Base-by-base conservation (phyloP, 345 rosid genomes). In the Carallia pectinifolia region DNA sequence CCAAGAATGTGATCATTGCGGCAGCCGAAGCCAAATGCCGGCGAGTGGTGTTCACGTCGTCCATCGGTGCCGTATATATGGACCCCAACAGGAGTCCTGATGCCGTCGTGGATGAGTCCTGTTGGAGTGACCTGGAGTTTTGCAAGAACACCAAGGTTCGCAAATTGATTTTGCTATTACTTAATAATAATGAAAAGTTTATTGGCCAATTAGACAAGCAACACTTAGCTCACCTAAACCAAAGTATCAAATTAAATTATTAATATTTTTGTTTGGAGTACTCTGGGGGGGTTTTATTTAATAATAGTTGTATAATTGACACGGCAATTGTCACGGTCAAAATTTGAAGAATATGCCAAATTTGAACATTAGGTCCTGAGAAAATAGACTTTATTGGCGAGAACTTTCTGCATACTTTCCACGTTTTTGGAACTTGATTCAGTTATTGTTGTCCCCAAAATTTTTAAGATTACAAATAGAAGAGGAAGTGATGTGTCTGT, bases 101-200 rank as follows among this genome's bases (percentile, higher is more conserved):
- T 47, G 80, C 70, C 8, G 81, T 88, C 8, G 92, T 95, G 4
- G 99, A 95, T 44, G 99, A 95, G 74, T 89, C 88, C 4, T 92
- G 98, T 61, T 92, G 99, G 98, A 95, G 99, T 69, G 98, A 95
- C 68, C 97, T 90, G 7, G 99, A 92, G 29, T 95, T 83, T 54
- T 95, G 99, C 91, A 92, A 92, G 82, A 90, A 84, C 73, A 95
- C 98, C 2, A 95, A 85, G 96, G 99, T 89, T 4, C 17, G 3
- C 34, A 56, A 27, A 8, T 56, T 19, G 31, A 27, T 13, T 27
- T 56, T 27, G 60, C 34, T 27, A 13, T 56, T 15, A 27, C 6
- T 56, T 56, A 23, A 19, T 54, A 23, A 7, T 12, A 1, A 19
- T 23, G 23, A 5, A 6, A 8, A 8, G 19, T 55, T 3, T 2